phyloP scores from a whole-genome alignment of 1,139 yeast species.

The Debaryomyces sp. region DNA sequence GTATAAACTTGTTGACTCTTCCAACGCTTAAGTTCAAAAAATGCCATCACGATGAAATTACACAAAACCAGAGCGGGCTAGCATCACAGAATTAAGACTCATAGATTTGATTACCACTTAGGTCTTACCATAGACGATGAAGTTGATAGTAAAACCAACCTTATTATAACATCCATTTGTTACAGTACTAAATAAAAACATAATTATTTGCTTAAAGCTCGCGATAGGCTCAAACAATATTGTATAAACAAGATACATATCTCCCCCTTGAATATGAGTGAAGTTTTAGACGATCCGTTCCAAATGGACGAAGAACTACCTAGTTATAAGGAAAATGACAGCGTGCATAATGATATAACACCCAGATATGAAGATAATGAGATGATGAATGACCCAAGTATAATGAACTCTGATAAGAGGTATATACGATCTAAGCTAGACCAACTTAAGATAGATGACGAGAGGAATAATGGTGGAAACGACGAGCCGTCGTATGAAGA shows the following conservation, averaged over 20 bases:
- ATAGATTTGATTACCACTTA: background rate
- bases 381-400: constrained; percentile 13
- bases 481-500: constrained; percentile 37
- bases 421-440: constrained; percentile 39
- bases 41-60: background rate
- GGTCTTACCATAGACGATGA: background rate
- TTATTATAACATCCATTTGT: background rate
- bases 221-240: background rate
- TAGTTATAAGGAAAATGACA: background rate
- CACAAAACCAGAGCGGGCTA: background rate
- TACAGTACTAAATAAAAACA: background rate
- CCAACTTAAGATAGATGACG: constrained; percentile 29
- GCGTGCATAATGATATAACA: constrained; percentile 13
- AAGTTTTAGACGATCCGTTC: constrained; percentile 44
- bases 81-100: background rate
- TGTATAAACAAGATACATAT: background rate
- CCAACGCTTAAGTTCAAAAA: background rate
- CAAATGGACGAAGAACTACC: constrained; percentile 50
- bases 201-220: too few species aligned
- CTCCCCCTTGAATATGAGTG: constrained; percentile 25
- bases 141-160: background rate
- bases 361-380: constrained; percentile 18
- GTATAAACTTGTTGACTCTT: background rate
- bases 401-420: constrained; percentile 23
- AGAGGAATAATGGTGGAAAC: constrained; percentile 19